A percentile compares a stretch with the other conserved stretches of the same genome.
Evolutionary conservation across 78 protist species (phyloP).

Genomic region (Dictyostelium capitatum): DNA sequence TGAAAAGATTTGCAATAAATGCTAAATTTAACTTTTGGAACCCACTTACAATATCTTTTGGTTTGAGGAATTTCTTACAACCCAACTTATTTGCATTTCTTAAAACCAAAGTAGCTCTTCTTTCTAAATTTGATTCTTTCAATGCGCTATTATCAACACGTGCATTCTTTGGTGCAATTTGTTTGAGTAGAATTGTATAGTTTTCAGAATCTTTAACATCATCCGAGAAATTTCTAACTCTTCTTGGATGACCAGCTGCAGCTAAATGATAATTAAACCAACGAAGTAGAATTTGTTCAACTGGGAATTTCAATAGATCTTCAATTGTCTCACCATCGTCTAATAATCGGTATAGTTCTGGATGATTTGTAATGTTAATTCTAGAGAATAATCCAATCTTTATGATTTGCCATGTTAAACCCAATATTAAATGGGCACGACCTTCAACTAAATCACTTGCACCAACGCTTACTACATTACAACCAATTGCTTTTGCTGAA

Average conservation of each 20-base stretch:
- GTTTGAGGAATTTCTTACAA: constrained; percentile 89
- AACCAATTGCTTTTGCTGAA: constrained; percentile 82
- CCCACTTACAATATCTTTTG: constrained; percentile 91
- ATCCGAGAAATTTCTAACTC: constrained; percentile 91
- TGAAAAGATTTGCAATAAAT: constrained; percentile 97
- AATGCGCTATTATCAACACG: constrained; percentile 85
- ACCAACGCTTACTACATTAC: not conserved
- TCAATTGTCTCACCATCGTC: constrained; percentile 23
- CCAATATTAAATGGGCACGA: constrained; percentile 83
- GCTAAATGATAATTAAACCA: constrained; percentile 74
- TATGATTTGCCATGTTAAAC: constrained; percentile 45
- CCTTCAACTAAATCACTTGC: constrained; percentile 76
- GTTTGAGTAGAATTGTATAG: constrained; percentile 94
- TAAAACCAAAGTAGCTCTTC: constrained; percentile 92
- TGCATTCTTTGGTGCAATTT: constrained; percentile 85
- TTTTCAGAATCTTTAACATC: constrained; percentile 90
- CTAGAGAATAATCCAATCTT: constrained; percentile 6
- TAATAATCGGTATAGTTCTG: constrained; percentile 32
- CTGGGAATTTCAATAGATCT: constrained; percentile 50
- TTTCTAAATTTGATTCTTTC: constrained; percentile 38
- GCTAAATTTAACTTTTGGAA: constrained; percentile 95
- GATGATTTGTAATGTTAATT: constrained; percentile 46
- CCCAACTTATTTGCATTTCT: constrained; percentile 92
- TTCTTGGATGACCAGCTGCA: constrained; percentile 90
- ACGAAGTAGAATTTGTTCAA: constrained; percentile 26